Percentiles rank a stretch among this genome's conserved stretches.
Evolutionary conservation across 1,284 basidiomycete species (phyloP).

Genomic region (Earliella scabrosa): DNA sequence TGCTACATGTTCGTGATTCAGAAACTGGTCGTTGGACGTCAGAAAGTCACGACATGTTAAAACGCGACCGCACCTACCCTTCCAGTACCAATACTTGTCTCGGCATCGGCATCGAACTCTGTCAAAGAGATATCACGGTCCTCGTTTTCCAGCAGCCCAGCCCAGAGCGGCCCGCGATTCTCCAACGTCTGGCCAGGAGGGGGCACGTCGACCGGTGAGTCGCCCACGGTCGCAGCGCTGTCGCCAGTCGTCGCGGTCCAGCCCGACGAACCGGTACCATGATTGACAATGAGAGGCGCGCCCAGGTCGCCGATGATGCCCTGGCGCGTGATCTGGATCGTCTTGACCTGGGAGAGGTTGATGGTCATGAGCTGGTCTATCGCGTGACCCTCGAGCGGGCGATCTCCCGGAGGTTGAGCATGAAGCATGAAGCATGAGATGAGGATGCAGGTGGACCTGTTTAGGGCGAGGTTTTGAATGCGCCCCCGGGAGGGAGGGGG

Average conservation of each 20-base stretch:
- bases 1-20: no score
- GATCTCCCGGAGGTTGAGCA: slow-evolving; percentile 22
- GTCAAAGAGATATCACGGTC: no score
- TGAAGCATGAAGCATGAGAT: slow-evolving; percentile 25
- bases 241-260: background rate
- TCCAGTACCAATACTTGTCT: no score
- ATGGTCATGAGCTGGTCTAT: background rate
- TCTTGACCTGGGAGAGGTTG: slow-evolving; percentile 4
- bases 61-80: no score
- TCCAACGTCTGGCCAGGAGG: no score
- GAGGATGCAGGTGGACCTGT: slow-evolving; percentile 19
- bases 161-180: background rate
- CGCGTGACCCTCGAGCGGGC: background rate
- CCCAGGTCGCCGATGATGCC: slow-evolving; percentile 21
- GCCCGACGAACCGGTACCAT: no score
- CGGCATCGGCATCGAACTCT: no score
- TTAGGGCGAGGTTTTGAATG: no score
- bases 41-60: no score
- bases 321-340: slow-evolving; percentile 9
- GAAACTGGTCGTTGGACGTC: no score
- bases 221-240: background rate
- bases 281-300: no score
- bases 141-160: background rate
- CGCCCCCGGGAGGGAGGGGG: background rate
- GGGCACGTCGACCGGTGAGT: no score